Evolutionary conservation across 108 stramenopile species (phyloP).

Genomic region (Poteriospumella lacustris): DNA sequence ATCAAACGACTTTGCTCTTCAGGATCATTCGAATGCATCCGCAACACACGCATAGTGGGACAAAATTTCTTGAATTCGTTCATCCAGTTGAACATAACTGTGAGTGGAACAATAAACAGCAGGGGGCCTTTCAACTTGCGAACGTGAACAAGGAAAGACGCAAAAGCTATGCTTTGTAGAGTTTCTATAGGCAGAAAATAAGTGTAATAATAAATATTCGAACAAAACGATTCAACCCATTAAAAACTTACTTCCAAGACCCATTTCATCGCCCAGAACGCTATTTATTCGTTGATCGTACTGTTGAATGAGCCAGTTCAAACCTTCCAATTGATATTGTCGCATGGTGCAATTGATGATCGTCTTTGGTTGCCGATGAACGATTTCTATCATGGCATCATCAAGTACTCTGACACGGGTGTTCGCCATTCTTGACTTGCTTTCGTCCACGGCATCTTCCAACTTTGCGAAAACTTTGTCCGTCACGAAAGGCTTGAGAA

Average conservation of each 20-base stretch:
- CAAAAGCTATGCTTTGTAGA: conserved; percentile 20
- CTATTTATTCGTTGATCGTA: conserved; percentile 98
- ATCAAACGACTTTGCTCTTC: neutral
- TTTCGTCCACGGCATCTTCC: neutral
- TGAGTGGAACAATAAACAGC: conserved; percentile 10
- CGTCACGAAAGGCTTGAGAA: neutral
- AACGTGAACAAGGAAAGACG: neutral
- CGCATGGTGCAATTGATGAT: conserved; percentile 85
- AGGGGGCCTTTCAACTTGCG: neutral
- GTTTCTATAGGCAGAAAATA: neutral
- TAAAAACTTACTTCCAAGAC: conserved; percentile 80
- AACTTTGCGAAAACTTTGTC: neutral
- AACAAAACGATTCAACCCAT: neutral
- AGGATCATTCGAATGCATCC: conserved; percentile 8
- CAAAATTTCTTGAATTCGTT: neutral
- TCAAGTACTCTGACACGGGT: too few species aligned
- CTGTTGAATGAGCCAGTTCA: conserved; percentile 98
- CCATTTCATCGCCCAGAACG: conserved; percentile 98
- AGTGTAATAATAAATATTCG: neutral
- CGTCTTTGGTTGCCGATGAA: conserved; percentile 67
- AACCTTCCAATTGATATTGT: conserved; percentile 92
- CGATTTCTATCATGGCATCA: neutral
- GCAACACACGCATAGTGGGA: conserved; percentile 5
- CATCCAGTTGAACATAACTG: conserved; percentile 25
- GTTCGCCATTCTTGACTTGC: too few species aligned